Percentiles rank a stretch among this genome's conserved stretches.
phyloP scores from a whole-genome alignment of 2,329 filamentous ascomycete species.

The Endoconidiophora polonica region DNA sequence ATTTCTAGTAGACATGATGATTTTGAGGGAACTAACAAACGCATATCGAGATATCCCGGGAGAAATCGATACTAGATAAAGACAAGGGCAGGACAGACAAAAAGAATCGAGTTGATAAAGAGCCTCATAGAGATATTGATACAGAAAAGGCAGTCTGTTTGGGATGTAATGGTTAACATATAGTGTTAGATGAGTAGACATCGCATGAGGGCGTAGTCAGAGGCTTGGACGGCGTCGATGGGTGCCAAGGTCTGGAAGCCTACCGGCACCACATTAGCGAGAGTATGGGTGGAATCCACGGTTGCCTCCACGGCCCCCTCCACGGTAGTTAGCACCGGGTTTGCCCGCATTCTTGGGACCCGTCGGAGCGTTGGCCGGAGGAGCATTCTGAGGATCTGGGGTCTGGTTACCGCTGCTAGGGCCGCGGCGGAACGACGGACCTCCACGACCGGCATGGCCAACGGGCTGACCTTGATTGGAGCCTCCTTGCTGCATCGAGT shows the following conservation, averaged over 20 bases:
- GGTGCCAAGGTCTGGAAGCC: neutral
- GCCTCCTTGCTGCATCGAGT: constrained; percentile 16
- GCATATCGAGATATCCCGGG: neutral
- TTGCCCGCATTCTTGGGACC: constrained; percentile 90
- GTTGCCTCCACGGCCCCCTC: constrained; percentile 61
- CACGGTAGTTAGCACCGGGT: constrained; percentile 83
- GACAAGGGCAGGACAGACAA: neutral
- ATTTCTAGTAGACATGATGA: neutral
- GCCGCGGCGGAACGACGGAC: constrained; percentile 15
- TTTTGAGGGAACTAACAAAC: neutral
- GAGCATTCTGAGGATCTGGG: constrained; percentile 29
- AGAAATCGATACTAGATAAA: neutral
- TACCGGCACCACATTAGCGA: constrained; percentile 13
- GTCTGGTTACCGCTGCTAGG: constrained; percentile 25
- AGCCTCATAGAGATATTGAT: neutral
- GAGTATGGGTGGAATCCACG: constrained; percentile 69
- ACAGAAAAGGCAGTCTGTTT: neutral
- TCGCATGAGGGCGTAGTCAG: neutral
- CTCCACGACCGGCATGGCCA: constrained; percentile 19
- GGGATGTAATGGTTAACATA: neutral
- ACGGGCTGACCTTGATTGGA: constrained; percentile 33
- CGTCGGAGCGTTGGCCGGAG: constrained; percentile 55
- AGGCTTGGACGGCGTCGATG: neutral
- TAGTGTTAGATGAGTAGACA: neutral
- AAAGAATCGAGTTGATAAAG: neutral